Evolutionary conservation across 2,329 filamentous ascomycete genomes (phyloP), one percentile per base, ranked within the genome.

Genomic region (Colletotrichum sp.): DNA sequence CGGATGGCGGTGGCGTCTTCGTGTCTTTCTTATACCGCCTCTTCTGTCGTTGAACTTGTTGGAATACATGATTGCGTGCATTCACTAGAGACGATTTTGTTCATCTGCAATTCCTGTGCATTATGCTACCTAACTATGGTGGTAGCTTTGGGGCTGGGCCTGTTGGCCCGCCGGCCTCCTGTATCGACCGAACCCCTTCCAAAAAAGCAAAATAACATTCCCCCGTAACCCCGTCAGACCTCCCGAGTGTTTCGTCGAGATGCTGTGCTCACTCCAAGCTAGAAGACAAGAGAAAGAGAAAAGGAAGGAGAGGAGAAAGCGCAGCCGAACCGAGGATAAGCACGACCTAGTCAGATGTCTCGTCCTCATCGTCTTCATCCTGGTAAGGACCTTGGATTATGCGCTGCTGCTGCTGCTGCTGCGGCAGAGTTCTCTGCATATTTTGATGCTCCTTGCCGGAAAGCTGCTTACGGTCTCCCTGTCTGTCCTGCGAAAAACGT

Each of bases 1-100:
- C 57, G 39, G 57, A 59, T 73, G 57, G 73, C 57, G 69, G 69
- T 59, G 69, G 63, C 73, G 69, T 76, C 73, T 76, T 74, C 32
- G 49, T 67, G 55, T 67, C 63, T 71, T 57, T 76, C 44, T 63
- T 72, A 72, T 69, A 59, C 69, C 26, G 70, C 73, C 64, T 68
- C 66, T 72, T 64, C 69, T 68, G 34, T 76, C 63, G 69, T 73
- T 76, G 26, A 67, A 8, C 32, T 68, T 68, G n/a, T 72, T 36
- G 73, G 21, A 73, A 68, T 76, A 76, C 55, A 75, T 72, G 49
- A 72, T 24, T 62, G 32, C 55, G 44, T 59, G 55, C 32, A 60
- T 66, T 66, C 24, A 32, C 21, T 24, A 52, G 24, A 44, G 15
- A 71, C 59, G 26, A 28, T 10, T 18, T 12, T 55, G 26, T 28